phyloP scores from a whole-genome alignment of 2,329 filamentous ascomycete species.

The Furcasterigmium furcatum region DNA sequence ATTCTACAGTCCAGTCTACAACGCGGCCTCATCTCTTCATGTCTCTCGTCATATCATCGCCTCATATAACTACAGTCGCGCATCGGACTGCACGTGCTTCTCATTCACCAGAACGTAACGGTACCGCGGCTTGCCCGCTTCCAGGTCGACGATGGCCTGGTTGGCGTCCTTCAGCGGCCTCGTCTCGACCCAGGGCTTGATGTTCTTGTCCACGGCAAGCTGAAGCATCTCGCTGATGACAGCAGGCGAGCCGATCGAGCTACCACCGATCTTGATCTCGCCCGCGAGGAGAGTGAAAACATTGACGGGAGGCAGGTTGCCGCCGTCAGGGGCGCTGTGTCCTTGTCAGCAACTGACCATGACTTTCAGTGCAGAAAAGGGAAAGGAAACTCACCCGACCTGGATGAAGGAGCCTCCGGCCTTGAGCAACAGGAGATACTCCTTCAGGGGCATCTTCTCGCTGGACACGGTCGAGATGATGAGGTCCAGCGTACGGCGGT shows the following conservation, averaged over 20 bases:
- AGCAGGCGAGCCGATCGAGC: slow-evolving; percentile 31
- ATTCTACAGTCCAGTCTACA: too few species aligned
- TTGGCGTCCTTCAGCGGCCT: slow-evolving; percentile 50
- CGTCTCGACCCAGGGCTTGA: slow-evolving; percentile 52
- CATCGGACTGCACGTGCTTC: slow-evolving; percentile 9
- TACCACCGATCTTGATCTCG: slow-evolving; percentile 42
- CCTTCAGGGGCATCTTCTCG: slow-evolving; percentile 40
- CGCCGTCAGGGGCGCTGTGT: slow-evolving; percentile 49
- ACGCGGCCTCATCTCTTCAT: too few species aligned
- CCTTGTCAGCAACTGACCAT: background rate
- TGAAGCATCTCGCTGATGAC: slow-evolving; percentile 55
- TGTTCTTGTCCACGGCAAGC: slow-evolving; percentile 48
- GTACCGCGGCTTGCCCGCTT: slow-evolving; percentile 43
- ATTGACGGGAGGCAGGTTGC: slow-evolving; percentile 30
- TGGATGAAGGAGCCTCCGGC: slow-evolving; percentile 18
- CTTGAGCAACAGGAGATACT: slow-evolving; percentile 53
- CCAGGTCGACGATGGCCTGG: slow-evolving; percentile 48
- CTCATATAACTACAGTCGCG: background rate
- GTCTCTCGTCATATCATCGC: too few species aligned
- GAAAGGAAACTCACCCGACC: slow-evolving; percentile 13
- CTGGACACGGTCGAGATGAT: slow-evolving; percentile 55
- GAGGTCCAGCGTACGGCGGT: slow-evolving; percentile 50
- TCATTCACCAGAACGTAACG: slow-evolving; percentile 39
- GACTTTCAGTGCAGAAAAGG: too few species aligned
- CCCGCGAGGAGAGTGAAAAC: slow-evolving; percentile 55